Evolutionary conservation across 257 asterid species (phyloP).

Genomic region (Forsythia viridissima): DNA sequence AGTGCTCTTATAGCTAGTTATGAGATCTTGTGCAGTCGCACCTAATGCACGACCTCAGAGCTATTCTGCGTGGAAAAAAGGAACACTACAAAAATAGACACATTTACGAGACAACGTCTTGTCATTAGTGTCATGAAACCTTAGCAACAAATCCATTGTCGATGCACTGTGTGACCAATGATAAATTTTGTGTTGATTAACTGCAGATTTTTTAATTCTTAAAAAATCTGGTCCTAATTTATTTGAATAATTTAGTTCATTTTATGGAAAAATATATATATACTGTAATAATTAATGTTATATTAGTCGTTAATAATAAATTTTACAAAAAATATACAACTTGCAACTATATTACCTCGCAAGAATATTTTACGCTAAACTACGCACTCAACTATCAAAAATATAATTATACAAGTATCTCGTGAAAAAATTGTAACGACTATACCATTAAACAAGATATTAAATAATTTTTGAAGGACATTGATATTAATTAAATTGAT

Average conservation of each 20-base stretch:
- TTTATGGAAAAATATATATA: no score
- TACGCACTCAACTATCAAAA: background rate
- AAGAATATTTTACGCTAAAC: no score
- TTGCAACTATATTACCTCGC: no score
- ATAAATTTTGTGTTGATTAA: background rate
- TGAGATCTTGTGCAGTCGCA: no score
- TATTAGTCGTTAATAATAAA: no score
- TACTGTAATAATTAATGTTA: no score
- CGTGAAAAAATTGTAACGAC: no score
- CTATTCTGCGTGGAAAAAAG: background rate
- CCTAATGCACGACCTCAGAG: no score
- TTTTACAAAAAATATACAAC: no score
- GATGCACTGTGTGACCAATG: background rate
- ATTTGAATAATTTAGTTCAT: no score
- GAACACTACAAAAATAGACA: background rate
- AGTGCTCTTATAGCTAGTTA: no score
- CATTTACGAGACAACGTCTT: background rate
- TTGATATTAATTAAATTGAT: slow-evolving; percentile 37
- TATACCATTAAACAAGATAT: background rate
- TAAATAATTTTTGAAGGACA: slow-evolving; percentile 26
- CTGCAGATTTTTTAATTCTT: background rate
- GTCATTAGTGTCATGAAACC: background rate
- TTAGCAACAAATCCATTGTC: background rate
- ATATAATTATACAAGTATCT: background rate
- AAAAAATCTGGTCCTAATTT: no score